Evolutionary conservation across 208 protist genomes (phyloP).

Genomic region (Porcisia hertigi): DNA sequence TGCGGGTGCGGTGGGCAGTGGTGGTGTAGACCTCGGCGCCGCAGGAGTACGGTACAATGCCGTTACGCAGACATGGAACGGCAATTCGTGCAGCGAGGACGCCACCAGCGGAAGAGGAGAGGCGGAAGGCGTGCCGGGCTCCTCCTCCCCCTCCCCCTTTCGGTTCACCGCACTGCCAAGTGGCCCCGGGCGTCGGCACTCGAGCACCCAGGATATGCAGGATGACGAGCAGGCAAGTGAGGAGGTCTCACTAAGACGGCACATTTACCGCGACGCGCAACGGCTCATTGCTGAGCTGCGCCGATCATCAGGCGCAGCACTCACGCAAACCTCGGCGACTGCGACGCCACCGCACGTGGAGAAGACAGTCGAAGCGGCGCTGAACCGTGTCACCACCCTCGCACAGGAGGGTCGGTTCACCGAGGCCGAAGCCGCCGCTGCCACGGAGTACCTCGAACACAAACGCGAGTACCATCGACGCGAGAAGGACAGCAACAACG

Average conservation of each 20-base stretch:
- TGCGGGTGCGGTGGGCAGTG: slow-evolving; percentile 12
- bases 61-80: slow-evolving; percentile 12
- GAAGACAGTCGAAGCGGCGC: slow-evolving; percentile 11
- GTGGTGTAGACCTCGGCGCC: slow-evolving; percentile 48
- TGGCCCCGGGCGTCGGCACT: background rate
- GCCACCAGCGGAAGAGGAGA: background rate
- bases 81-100: background rate
- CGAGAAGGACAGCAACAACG: background rate
- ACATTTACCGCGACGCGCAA: slow-evolving; percentile 17
- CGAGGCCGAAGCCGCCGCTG: slow-evolving; percentile 44
- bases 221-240: background rate
- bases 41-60: slow-evolving; percentile 25
- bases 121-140: background rate
- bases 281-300: slow-evolving; percentile 18
- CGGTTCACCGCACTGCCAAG: background rate
- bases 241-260: slow-evolving; percentile 12
- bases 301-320: background rate
- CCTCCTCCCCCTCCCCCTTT: background rate
- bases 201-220: background rate
- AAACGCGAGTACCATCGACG: slow-evolving; percentile 49
- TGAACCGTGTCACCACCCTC: slow-evolving; percentile 30
- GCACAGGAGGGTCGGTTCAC: slow-evolving; percentile 37
- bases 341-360: background rate
- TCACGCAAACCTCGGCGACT: background rate
- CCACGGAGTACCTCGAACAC: slow-evolving; percentile 49